A percentile compares a stretch with the other conserved stretches of the same genome.
Evolutionary conservation across 441 rosid genomes (phyloP).

Genomic region (Populus trichocarpa): DNA sequence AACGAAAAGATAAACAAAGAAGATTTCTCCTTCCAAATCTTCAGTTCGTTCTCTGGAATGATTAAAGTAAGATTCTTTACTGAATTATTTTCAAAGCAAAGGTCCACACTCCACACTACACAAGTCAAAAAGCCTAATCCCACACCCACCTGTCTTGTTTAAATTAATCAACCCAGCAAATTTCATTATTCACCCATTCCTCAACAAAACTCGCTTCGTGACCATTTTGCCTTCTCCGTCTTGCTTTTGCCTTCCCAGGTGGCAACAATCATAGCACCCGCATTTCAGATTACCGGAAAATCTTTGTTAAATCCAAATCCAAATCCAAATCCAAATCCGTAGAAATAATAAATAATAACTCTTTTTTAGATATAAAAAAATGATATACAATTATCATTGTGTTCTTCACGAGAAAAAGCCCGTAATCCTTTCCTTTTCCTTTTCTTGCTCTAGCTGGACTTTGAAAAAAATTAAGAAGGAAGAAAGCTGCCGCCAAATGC

Average conservation of each 20-base stretch:
- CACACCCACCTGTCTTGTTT: too few relatives aligned
- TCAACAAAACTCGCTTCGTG: not conserved
- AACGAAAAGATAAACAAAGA: too few relatives aligned
- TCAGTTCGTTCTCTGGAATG: too few relatives aligned
- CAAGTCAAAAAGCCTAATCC: too few relatives aligned
- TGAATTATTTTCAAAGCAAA: too few relatives aligned
- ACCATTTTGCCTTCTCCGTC: not conserved
- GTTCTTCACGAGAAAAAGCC: constrained; percentile 25
- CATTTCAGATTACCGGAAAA: not conserved
- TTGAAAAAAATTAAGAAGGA: not conserved
- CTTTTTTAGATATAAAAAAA: not conserved
- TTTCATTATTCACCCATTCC: not conserved
- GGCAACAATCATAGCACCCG: not conserved
- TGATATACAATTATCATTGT: not conserved
- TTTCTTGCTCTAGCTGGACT: not conserved
- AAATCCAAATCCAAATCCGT: not conserved
- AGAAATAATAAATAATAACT: not conserved
- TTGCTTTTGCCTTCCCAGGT: too few relatives aligned
- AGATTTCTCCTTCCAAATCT: too few relatives aligned
- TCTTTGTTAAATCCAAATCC: not conserved
- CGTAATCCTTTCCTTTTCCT: constrained; percentile 13
- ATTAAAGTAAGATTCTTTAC: too few relatives aligned
- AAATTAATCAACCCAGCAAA: too few relatives aligned
- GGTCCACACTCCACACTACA: too few relatives aligned
- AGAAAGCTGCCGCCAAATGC: constrained; percentile 39